phyloP scores from a whole-genome alignment of 2,329 filamentous ascomycete species.

The Xylariales sp. region DNA sequence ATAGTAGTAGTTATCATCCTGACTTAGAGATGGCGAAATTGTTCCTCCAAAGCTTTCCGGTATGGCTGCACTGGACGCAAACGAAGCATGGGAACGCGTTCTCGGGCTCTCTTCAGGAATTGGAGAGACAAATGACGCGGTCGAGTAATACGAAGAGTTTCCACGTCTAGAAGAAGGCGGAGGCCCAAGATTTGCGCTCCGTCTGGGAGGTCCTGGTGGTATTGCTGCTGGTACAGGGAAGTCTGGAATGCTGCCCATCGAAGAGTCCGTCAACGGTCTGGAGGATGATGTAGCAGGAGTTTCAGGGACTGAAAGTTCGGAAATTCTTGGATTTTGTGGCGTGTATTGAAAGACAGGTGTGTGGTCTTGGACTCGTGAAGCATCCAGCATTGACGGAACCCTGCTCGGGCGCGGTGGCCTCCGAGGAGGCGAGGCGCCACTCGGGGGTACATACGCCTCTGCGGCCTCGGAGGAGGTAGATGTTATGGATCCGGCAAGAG shows the following conservation, averaged over 20 bases:
- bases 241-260: constrained; percentile 55
- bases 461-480: constrained; percentile 17
- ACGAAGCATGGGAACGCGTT: constrained; percentile 56
- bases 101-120: constrained; percentile 68
- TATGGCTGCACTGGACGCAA: constrained; percentile 69
- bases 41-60: constrained; percentile 62
- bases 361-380: constrained; percentile 50
- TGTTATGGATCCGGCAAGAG: constrained; percentile 25
- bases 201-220: constrained; percentile 31
- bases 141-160: constrained; percentile 62
- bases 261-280: constrained; percentile 49
- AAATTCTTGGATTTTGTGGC: constrained; percentile 30
- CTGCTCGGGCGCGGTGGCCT: constrained; percentile 56
- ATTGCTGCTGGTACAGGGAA: constrained; percentile 42
- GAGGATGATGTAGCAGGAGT: constrained; percentile 43
- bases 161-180: constrained; percentile 58
- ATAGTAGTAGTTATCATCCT: constrained; percentile 45
- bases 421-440: constrained; percentile 49
- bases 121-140: constrained; percentile 64
- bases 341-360: constrained; percentile 49
- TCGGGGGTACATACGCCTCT: constrained; percentile 45
- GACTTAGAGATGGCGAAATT: constrained; percentile 38
- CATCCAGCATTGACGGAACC: constrained; percentile 55
- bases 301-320: constrained; percentile 38
- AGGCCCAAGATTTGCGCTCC: constrained; percentile 53